phyloP scores from a whole-genome alignment of 768 basidiomycete species.

The Boletus sp. region DNA sequence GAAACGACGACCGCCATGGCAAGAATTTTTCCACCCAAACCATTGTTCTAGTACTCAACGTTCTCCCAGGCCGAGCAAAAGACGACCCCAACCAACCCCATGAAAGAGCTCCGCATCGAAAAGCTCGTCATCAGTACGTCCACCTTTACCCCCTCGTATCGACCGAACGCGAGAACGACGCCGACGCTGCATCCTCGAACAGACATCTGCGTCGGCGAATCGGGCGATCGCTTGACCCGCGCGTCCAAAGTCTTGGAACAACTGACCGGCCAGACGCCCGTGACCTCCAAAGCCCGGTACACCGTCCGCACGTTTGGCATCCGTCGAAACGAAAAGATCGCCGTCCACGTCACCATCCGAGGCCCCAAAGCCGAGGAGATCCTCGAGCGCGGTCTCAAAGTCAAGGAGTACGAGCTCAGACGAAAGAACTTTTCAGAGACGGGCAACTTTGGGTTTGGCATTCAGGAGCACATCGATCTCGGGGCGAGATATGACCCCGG shows the following conservation, averaged over 20 bases:
- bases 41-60: not conserved
- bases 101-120: conserved; percentile 96
- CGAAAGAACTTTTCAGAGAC: conserved; percentile 98
- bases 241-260: conserved; percentile 99
- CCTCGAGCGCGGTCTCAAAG: conserved; percentile 97
- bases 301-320: conserved; percentile 99
- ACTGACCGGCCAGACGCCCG: conserved; percentile 98
- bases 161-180: not conserved
- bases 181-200: not conserved
- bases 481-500: conserved; percentile 97
- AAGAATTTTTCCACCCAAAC: conserved; percentile 1
- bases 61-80: conserved; percentile 76
- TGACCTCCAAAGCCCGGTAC: conserved; percentile 99
- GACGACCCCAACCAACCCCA: conserved; percentile 85
- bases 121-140: conserved; percentile 99
- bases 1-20: conserved; percentile 31
- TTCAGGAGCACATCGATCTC: conserved; percentile 99
- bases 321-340: conserved; percentile 99
- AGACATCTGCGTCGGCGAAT: conserved; percentile 99
- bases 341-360: conserved; percentile 97
- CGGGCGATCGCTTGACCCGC: conserved; percentile 97
- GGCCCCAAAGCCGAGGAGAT: conserved; percentile 99
- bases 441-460: conserved; percentile 99
- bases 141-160: conserved; percentile 8
- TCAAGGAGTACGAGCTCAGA: conserved; percentile 99